Evolutionary conservation across 208 protist species (phyloP).

Genomic region (Leptomonas pyrrhocoris): DNA sequence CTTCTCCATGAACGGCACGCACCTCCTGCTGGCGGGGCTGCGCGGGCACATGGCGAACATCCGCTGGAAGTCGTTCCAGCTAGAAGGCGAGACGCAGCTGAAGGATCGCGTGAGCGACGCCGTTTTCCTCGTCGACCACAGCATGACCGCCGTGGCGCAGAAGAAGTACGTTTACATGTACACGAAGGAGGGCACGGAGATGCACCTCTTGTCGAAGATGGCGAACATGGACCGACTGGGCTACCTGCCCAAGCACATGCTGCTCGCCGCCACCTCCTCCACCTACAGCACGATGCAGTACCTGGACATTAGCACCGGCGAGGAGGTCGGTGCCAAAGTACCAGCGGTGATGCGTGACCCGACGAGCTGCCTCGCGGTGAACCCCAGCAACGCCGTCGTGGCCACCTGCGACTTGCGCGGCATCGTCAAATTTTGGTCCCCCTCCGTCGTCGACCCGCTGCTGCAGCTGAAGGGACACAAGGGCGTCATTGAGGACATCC

Average conservation of each 20-base stretch:
- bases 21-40: slow-evolving; percentile 93
- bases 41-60: slow-evolving; percentile 96
- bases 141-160: slow-evolving; percentile 98
- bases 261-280: slow-evolving; percentile 92
- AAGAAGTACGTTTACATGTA: slow-evolving; percentile 99
- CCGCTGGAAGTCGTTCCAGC: slow-evolving; percentile 93
- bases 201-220: slow-evolving; percentile 97
- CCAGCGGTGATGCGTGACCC: slow-evolving; percentile 82
- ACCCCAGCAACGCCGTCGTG: slow-evolving; percentile 95
- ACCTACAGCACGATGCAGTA: slow-evolving; percentile 92
- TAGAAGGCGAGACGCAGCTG: slow-evolving; percentile 94
- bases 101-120: slow-evolving; percentile 94
- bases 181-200: slow-evolving; percentile 96
- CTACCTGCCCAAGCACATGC: slow-evolving; percentile 98
- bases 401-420: slow-evolving; percentile 92
- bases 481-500: slow-evolving; percentile 83
- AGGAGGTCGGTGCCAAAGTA: slow-evolving; percentile 81
- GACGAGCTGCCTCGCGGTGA: slow-evolving; percentile 88
- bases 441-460: slow-evolving; percentile 93
- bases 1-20: slow-evolving; percentile 94
- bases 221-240: slow-evolving; percentile 92
- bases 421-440: slow-evolving; percentile 97
- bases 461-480: slow-evolving; percentile 96
- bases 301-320: slow-evolving; percentile 95
- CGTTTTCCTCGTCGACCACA: slow-evolving; percentile 97